A percentile compares a stretch with the other conserved stretches of the same genome.
These are phyloP conservation scores for Candida palmyrensis DNA, from an alignment of 805 yeast species.

Conservation along the genomic window DNA sequence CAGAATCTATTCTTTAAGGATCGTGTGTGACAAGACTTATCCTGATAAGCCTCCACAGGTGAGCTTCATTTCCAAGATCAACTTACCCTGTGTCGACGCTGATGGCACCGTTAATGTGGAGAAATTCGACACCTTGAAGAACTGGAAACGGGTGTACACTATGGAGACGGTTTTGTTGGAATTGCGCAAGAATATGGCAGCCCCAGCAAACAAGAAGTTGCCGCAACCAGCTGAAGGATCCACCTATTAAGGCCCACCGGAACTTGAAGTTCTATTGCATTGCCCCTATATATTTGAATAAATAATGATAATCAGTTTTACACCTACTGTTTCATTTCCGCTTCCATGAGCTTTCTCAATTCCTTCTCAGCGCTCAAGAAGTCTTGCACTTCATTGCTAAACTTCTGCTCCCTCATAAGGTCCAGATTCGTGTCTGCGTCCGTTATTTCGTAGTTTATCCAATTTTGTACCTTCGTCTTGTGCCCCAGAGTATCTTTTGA, in stretches of 20 bases:
- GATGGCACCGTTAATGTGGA: conserved; percentile 44
- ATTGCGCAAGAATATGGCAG: conserved; percentile 80
- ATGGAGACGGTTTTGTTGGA: conserved; percentile 93
- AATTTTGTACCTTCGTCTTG: conserved; percentile 18
- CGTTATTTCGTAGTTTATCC: conserved; percentile 39
- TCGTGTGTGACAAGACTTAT: conserved; percentile 77
- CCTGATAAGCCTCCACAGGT: conserved; percentile 90
- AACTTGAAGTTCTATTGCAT: too few species aligned
- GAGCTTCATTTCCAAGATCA: conserved; percentile 74
- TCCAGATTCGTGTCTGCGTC: conserved; percentile 25
- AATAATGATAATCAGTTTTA: too few species aligned
- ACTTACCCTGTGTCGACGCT: conserved; percentile 84
- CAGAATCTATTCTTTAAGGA: conserved; percentile 78
- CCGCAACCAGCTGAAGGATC: conserved; percentile 91
- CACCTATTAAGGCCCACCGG: conserved; percentile 49
- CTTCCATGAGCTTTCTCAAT: conserved; percentile 27
- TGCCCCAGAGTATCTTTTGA: conserved; percentile 17
- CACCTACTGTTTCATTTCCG: conserved; percentile 8
- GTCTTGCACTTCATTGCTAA: conserved; percentile 23
- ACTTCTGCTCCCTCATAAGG: conserved; percentile 16
- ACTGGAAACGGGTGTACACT: conserved; percentile 87
- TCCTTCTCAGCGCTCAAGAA: conserved; percentile 36
- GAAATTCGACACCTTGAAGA: conserved; percentile 61
- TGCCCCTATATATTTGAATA: too few species aligned
- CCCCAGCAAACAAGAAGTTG: conserved; percentile 73